Conservation (phyloP, 768 basidiomycete genomes). For the Trametes coccinea region DNA sequence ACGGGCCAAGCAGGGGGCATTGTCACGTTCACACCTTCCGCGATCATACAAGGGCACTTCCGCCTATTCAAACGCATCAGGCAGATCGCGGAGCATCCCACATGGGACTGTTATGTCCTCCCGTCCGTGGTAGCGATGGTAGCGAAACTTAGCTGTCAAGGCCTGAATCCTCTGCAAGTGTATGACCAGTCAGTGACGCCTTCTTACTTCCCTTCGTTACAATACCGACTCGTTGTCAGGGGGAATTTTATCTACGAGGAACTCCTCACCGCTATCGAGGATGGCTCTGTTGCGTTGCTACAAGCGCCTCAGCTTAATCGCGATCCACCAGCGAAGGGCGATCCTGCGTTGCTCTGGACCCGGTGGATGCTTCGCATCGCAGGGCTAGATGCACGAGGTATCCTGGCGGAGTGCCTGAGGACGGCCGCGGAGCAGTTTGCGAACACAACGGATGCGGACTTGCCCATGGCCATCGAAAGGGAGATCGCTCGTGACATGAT, state of each 20-base stretch:
- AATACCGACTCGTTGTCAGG: slow-evolving; percentile 29
- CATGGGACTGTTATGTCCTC: slow-evolving; percentile 69
- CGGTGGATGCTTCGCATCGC: slow-evolving; percentile 33
- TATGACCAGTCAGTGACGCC: slow-evolving; percentile 40
- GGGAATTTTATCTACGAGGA: slow-evolving; percentile 40
- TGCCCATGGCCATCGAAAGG: slow-evolving; percentile 41
- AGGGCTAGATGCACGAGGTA: slow-evolving; percentile 38
- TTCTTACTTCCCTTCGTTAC: neutral
- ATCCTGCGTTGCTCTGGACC: slow-evolving; percentile 39
- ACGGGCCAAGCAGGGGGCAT: slow-evolving; percentile 56
- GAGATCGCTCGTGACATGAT: slow-evolving; percentile 52
- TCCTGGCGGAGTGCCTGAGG: slow-evolving; percentile 45
- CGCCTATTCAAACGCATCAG: slow-evolving; percentile 50
- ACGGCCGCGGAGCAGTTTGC: slow-evolving; percentile 42
- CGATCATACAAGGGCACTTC: slow-evolving; percentile 53
- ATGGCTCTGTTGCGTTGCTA: slow-evolving; percentile 56
- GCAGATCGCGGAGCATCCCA: slow-evolving; percentile 56
- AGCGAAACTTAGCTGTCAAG: slow-evolving; percentile 39
- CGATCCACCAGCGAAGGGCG: slow-evolving; percentile 1
- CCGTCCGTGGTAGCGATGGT: slow-evolving; percentile 65
- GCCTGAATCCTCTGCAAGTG: slow-evolving; percentile 41
- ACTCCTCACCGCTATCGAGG: slow-evolving; percentile 51
- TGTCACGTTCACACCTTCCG: slow-evolving; percentile 67
- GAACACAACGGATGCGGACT: slow-evolving; percentile 36
- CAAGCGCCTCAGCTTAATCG: slow-evolving; percentile 46